A percentile compares a stretch with the other conserved stretches of the same genome.
These are phyloP conservation scores for Physcomitrium patens DNA, from an alignment of 225 moss, liverwort and hornwort genomes.

Conservation along the genomic window DNA sequence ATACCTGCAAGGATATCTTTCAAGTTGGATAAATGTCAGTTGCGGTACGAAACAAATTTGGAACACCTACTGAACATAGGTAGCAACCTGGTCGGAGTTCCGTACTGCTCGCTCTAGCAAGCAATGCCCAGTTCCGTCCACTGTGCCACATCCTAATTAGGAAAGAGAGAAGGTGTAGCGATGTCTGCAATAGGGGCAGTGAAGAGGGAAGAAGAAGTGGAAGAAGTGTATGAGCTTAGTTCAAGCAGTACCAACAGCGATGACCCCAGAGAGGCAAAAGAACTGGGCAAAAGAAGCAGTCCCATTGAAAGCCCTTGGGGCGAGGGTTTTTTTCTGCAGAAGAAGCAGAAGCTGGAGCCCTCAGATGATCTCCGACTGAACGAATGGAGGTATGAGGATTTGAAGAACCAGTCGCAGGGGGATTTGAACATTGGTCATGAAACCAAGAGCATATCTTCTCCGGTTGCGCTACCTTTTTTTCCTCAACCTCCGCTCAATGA, in stretches of 20 bases:
- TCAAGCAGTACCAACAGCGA: conserved; percentile 59
- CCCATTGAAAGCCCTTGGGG: conserved; percentile 39
- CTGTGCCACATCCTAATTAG: conserved; percentile 20
- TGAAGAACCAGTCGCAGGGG: conserved; percentile 37
- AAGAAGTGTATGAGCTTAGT: conserved; percentile 53
- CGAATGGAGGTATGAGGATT: conserved; percentile 50
- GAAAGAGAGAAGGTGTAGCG: conserved; percentile 36
- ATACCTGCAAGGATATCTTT: neutral
- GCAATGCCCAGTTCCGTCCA: conserved; percentile 30
- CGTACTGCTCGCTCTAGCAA: conserved; percentile 5
- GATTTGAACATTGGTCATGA: conserved; percentile 35
- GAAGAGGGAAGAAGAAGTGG: conserved; percentile 55
- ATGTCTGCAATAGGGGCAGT: conserved; percentile 55
- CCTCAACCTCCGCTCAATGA: conserved; percentile 44
- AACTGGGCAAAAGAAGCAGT: conserved; percentile 42
- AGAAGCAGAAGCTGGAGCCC: conserved; percentile 56
- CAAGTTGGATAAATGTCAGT: neutral
- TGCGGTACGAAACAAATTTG: neutral
- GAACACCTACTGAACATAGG: neutral
- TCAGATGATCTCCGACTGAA: conserved; percentile 39
- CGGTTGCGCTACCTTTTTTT: conserved; percentile 46
- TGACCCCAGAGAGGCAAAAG: conserved; percentile 37
- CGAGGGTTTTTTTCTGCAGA: conserved; percentile 36
- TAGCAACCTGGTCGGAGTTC: neutral
- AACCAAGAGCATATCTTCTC: conserved; percentile 35